Base-by-base conservation (phyloP, 1,284 basidiomycete species). In the Xerocomus alliaceus region DNA sequence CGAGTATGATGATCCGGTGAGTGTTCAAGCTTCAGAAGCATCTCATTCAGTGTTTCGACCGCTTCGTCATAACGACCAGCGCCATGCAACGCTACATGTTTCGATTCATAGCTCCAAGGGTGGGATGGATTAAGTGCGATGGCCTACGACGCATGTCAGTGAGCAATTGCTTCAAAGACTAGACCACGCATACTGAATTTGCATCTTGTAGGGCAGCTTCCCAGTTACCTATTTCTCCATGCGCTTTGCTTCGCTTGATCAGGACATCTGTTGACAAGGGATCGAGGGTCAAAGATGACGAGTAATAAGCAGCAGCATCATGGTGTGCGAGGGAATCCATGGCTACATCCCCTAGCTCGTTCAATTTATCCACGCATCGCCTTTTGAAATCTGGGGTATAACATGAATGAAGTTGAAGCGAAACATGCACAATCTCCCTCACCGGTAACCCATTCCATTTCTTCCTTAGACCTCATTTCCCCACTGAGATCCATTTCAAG, bases 31-130 rank as follows among this genome's bases (percentile, higher is more conserved):
- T 31, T 67, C 32, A 24, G 22, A 29, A 42, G 26, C 48, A 69
- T 53, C 22, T 61, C 39, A 15, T 63, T 28, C 4, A 65, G 26
- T 17, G 60, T 29, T 39, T 61, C 46, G 12, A 67, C 56, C 8
- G 60, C 64, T 49, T 70, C 66, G 12, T 70, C 58, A 11, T 66
- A 67, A 34, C 39, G 66, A 24, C 58, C 35, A 51, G 41, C 32
- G 26, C 58, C 57, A 32, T 71, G 56, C 5, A 68, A 34, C 5
- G 60, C 67, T 8, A 65, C 53, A 48, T 61, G 65, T 32, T 54
- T 68, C 12, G 22, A 26, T 44, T 68, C 56, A 4, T 65, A 61
- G 2, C 57, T 31, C 34, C n/a, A 37, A 47, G 54, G 60, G 7
- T 41, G 12, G 3, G 53, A 64, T 5, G 67, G 34, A 51, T 68